phyloP scores from a whole-genome alignment of 176 grass and related monocot genomes.

The Eleusine indica region DNA sequence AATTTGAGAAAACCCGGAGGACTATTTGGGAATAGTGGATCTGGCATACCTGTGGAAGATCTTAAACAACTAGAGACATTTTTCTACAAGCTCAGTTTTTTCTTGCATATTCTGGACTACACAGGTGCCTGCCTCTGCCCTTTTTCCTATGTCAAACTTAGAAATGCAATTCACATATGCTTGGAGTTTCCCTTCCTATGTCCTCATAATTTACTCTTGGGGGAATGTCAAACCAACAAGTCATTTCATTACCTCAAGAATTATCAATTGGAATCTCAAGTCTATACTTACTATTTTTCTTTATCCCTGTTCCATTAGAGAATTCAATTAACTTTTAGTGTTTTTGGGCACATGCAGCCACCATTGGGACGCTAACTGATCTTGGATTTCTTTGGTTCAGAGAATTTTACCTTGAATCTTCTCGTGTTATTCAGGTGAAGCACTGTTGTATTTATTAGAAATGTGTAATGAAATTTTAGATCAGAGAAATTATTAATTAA shows the following conservation, averaged over 20 bases:
- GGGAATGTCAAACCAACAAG: constrained; percentile 2
- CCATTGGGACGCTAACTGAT: constrained; percentile 91
- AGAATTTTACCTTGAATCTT: constrained; percentile 99
- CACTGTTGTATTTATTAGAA: constrained; percentile 13
- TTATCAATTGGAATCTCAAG: not conserved
- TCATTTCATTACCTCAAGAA: constrained; percentile 1
- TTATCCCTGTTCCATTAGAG: constrained; percentile 12
- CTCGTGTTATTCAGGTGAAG: constrained; percentile 92
- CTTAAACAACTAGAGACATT: constrained; percentile 97
- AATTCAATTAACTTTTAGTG: constrained; percentile 29
- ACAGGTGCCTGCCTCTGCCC: constrained; percentile 56
- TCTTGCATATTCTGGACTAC: constrained; percentile 98
- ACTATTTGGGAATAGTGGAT: constrained; percentile 96
- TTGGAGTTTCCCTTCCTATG: constrained; percentile 7
- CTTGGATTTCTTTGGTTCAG: constrained; percentile 98
- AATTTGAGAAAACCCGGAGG: constrained; percentile 96
- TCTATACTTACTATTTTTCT: constrained; percentile 1
- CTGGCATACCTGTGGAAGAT: constrained; percentile 92
- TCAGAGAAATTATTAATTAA: constrained; percentile 17
- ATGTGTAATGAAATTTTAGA: constrained; percentile 37
- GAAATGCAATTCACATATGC: constrained; percentile 31
- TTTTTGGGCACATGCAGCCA: constrained; percentile 75
- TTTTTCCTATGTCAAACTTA: constrained; percentile 8
- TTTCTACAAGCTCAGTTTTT: constrained; percentile 99
- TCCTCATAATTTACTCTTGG: constrained; percentile 5